A percentile compares a stretch with the other conserved stretches of the same genome.
Evolutionary conservation across 768 basidiomycete species (phyloP).

Genomic region (Serpula lacrymans): DNA sequence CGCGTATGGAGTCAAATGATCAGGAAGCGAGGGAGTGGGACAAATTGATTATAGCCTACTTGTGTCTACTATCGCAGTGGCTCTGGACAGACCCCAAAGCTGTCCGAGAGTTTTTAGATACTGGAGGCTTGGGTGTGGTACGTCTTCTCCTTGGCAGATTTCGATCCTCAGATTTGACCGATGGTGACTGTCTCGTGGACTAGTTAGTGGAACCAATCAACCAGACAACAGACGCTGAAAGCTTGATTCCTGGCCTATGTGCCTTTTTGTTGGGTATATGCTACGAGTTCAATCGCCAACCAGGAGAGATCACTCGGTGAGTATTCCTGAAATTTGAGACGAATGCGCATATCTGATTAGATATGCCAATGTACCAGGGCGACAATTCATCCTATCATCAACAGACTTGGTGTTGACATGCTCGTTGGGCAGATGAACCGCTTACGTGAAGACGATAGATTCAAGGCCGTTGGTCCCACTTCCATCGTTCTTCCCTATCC

Average conservation of each 20-base stretch:
- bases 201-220: constrained; percentile 95
- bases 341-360: background rate
- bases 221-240: constrained; percentile 81
- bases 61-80: constrained; percentile 86
- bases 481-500: constrained; percentile 64
- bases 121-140: constrained; percentile 88
- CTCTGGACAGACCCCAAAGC: constrained; percentile 93
- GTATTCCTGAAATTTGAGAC: constrained; percentile 15
- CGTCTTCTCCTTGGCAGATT: constrained; percentile 30
- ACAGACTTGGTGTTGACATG: constrained; percentile 85
- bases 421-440: constrained; percentile 84
- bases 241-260: constrained; percentile 84
- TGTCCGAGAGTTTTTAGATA: constrained; percentile 85
- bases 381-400: constrained; percentile 86
- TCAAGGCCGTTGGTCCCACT: constrained; percentile 88
- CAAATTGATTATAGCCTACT: constrained; percentile 79
- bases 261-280: constrained; percentile 90
- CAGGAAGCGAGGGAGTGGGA: constrained; percentile 87
- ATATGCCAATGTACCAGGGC: constrained; percentile 39
- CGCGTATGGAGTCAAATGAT: constrained; percentile 52
- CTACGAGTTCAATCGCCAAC: constrained; percentile 95
- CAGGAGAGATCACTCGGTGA: constrained; percentile 92
- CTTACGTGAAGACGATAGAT: constrained; percentile 88
- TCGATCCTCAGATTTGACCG: background rate
- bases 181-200: background rate